These are phyloP conservation scores for Arthroderma sp. DNA, from an alignment of 2,329 filamentous ascomycete species.

Conservation along the genomic window DNA sequence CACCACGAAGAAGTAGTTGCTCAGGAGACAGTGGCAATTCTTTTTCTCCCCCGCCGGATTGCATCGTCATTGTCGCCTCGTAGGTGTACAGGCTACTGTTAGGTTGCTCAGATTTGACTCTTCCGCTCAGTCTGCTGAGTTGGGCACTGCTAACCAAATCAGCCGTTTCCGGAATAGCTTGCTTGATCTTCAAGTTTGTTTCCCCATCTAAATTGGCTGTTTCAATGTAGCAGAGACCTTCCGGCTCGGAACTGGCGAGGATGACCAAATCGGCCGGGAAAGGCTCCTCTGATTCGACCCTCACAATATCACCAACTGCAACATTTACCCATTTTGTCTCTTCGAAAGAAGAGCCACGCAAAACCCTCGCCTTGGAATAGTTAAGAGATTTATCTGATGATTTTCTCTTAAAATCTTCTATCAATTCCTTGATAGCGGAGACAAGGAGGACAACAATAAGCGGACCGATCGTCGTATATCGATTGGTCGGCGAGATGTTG, in stretches of 20 bases:
- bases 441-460: conserved; percentile 78
- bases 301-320: conserved; percentile 78
- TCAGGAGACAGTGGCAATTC: conserved; percentile 82
- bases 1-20: conserved; percentile 66
- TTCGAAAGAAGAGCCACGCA: conserved; percentile 71
- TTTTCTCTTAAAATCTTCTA: conserved; percentile 87
- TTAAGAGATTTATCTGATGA: conserved; percentile 78
- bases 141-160: conserved; percentile 76
- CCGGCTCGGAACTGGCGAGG: conserved; percentile 86
- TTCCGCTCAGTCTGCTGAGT: conserved; percentile 70
- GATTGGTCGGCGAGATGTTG: conserved; percentile 84
- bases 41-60: conserved; percentile 81
- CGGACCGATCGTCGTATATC: conserved; percentile 93
- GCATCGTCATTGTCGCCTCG: conserved; percentile 87
- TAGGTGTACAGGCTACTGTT: conserved; percentile 98
- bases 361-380: conserved; percentile 67
- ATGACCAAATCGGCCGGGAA: conserved; percentile 91
- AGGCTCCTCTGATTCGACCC: conserved; percentile 85
- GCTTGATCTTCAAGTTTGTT: conserved; percentile 98
- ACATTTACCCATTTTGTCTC: conserved; percentile 92
- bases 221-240: conserved; percentile 96
- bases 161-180: conserved; percentile 84
- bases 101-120: conserved; percentile 85
- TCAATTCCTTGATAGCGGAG: conserved; percentile 87
- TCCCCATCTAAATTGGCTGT: conserved; percentile 96